A percentile compares a stretch with the other conserved stretches of the same genome.
These are phyloP conservation scores for Leccinellum luteum DNA, from an alignment of 768 basidiomycete species.

Conservation along the genomic window DNA sequence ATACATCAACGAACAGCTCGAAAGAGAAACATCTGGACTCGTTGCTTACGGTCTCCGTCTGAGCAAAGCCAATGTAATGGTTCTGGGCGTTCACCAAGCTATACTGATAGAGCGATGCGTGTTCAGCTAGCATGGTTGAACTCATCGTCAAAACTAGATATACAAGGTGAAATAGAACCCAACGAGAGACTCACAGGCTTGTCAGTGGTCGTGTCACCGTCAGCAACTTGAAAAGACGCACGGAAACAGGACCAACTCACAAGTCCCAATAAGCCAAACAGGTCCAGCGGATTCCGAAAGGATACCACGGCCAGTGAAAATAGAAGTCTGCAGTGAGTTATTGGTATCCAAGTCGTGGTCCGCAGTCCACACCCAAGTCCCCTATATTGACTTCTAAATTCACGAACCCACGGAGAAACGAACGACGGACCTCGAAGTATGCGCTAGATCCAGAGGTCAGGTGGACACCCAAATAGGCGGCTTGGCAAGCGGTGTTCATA, in stretches of 20 bases:
- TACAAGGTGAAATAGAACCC: constrained; percentile 27
- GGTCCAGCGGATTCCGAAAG: constrained; percentile 74
- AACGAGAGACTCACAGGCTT: constrained; percentile 26
- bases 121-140: constrained; percentile 41
- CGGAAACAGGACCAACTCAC: constrained; percentile 11
- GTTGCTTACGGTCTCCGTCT: constrained; percentile 47
- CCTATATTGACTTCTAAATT: constrained; percentile 35
- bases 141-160: background rate
- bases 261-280: constrained; percentile 77
- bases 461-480: constrained; percentile 66
- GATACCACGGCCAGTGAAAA: constrained; percentile 72
- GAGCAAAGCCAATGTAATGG: constrained; percentile 50
- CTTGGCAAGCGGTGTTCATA: constrained; percentile 48
- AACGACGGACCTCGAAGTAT: constrained; percentile 55
- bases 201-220: constrained; percentile 31
- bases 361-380: constrained; percentile 78
- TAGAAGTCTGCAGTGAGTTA: constrained; percentile 42
- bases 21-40: background rate
- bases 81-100: constrained; percentile 40
- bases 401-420: background rate
- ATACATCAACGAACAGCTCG: background rate
- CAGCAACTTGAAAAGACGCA: constrained; percentile 8
- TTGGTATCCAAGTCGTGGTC: constrained; percentile 62
- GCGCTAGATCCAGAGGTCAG: constrained; percentile 52
- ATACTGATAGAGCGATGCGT: constrained; percentile 50